Conservation (phyloP, 352 stramenopile genomes). For the Phytophthora boehmeriae region DNA sequence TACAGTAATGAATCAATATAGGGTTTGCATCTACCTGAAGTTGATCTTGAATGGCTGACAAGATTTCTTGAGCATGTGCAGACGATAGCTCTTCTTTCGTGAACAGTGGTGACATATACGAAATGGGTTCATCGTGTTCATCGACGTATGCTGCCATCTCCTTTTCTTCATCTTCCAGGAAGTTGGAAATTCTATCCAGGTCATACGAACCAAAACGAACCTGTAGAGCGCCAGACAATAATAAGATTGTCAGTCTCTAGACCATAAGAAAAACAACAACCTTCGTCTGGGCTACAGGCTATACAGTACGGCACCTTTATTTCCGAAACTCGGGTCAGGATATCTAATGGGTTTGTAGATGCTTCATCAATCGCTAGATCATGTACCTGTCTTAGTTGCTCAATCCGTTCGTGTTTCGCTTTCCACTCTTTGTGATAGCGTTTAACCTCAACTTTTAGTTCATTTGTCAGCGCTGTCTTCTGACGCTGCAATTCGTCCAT, state of each 20-base stretch:
- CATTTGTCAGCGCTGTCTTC: slow-evolving; percentile 10
- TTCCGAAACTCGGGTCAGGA: slow-evolving; percentile 52
- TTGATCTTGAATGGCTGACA: background rate
- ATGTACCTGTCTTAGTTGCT: slow-evolving; percentile 40
- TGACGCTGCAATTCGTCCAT: slow-evolving; percentile 31
- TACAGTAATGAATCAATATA: too few species aligned
- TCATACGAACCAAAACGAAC: slow-evolving; percentile 46
- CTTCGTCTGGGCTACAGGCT: too few species aligned
- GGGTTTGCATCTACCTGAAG: too few species aligned
- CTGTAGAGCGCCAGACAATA: too few species aligned
- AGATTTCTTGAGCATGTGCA: background rate
- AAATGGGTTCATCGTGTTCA: slow-evolving; percentile 35
- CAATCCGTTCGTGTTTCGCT: slow-evolving; percentile 39
- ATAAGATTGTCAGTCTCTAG: too few species aligned
- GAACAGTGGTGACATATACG: slow-evolving; percentile 45
- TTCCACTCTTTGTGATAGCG: slow-evolving; percentile 46
- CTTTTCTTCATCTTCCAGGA: slow-evolving; percentile 44
- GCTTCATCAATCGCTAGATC: slow-evolving; percentile 20
- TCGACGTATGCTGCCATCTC: slow-evolving; percentile 44
- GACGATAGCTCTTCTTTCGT: slow-evolving; percentile 31
- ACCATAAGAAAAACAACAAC: too few species aligned
- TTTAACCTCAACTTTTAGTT: slow-evolving; percentile 22
- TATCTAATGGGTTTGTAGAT: slow-evolving; percentile 44
- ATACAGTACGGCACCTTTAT: slow-evolving; percentile 52
- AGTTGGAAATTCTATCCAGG: slow-evolving; percentile 37